Conservation (phyloP, 257 asterid species). For the Petrea volubilis region DNA sequence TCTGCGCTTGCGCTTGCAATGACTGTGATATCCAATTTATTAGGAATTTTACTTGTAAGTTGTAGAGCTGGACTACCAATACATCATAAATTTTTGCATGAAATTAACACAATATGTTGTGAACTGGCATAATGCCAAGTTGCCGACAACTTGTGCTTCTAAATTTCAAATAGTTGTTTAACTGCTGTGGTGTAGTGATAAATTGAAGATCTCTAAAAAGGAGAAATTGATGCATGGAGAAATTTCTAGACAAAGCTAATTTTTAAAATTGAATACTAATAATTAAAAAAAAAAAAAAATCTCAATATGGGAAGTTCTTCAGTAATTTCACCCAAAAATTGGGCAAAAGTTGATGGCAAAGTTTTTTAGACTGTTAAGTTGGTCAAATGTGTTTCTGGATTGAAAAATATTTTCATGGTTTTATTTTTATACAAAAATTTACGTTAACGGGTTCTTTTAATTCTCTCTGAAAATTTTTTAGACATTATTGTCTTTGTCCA, state of each 20-base stretch:
- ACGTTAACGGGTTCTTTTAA: not conserved
- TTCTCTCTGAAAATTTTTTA: not conserved
- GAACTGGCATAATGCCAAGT: not conserved
- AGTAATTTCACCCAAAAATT: not conserved
- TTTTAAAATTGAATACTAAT: too few relatives aligned
- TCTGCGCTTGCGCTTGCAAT: slow-evolving; percentile 95
- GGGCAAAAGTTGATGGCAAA: not conserved
- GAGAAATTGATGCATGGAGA: too few relatives aligned
- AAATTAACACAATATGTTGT: slow-evolving; percentile 12
- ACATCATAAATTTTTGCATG: slow-evolving; percentile 1
- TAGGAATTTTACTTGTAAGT: slow-evolving; percentile 87
- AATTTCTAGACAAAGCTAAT: too few relatives aligned
- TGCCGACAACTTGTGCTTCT: too few relatives aligned
- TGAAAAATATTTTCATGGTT: not conserved
- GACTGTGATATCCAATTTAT: slow-evolving; percentile 78
- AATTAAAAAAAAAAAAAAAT: not conserved
- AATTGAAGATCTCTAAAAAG: too few relatives aligned
- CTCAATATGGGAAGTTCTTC: not conserved
- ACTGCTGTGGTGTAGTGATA: too few relatives aligned
- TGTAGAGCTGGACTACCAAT: slow-evolving; percentile 22
- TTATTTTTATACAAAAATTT: too few relatives aligned
- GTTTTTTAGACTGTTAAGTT: not conserved
- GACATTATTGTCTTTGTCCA: not conserved
- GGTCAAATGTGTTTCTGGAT: not conserved
- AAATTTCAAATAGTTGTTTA: too few relatives aligned